phyloP scores from a whole-genome alignment of 495 filamentous ascomycete genomes.

The Penicillium taxi region DNA sequence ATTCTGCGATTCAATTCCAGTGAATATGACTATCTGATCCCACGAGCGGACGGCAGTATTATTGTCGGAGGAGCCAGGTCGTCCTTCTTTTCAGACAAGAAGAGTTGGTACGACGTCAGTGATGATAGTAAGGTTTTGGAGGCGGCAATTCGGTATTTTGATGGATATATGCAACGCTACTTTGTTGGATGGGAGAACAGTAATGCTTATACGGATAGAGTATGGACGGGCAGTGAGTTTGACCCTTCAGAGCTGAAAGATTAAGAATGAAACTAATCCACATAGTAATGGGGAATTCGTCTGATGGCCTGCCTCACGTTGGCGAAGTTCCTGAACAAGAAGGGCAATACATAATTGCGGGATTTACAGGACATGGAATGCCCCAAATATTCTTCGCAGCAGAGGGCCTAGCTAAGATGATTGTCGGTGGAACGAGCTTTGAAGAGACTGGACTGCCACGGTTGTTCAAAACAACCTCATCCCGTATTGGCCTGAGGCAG shows the following conservation, averaged over 20 bases:
- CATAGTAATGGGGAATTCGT: conserved; percentile 33
- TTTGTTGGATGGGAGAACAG: conserved; percentile 45
- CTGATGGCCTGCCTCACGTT: conserved; percentile 38
- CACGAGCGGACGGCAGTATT: conserved; percentile 43
- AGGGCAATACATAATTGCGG: conserved; percentile 38
- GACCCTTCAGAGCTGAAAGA: too few relatives aligned
- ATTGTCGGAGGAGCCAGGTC: conserved; percentile 45
- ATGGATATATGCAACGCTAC: conserved; percentile 39
- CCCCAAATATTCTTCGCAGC: conserved; percentile 40
- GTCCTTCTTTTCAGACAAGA: conserved; percentile 22
- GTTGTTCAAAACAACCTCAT: conserved; percentile 29
- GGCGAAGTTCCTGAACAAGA: conserved; percentile 36
- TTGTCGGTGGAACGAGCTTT: conserved; percentile 24
- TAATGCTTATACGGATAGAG: conserved; percentile 32
- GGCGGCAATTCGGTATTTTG: conserved; percentile 34
- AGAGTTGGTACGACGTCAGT: conserved; percentile 41
- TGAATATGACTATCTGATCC: conserved; percentile 44
- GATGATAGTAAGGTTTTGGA: conserved; percentile 43
- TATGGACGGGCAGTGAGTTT: conserved; percentile 48
- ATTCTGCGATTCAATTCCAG: conserved; percentile 20
- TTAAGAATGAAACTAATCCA: conserved; percentile 2
- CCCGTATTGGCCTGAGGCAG: too few relatives aligned
- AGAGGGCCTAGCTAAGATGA: conserved; percentile 38
- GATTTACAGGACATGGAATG: conserved; percentile 47
- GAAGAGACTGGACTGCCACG: conserved; percentile 33